Base-by-base conservation (phyloP, 208 protist species). In the Trypanosoma boissoni region DNA sequence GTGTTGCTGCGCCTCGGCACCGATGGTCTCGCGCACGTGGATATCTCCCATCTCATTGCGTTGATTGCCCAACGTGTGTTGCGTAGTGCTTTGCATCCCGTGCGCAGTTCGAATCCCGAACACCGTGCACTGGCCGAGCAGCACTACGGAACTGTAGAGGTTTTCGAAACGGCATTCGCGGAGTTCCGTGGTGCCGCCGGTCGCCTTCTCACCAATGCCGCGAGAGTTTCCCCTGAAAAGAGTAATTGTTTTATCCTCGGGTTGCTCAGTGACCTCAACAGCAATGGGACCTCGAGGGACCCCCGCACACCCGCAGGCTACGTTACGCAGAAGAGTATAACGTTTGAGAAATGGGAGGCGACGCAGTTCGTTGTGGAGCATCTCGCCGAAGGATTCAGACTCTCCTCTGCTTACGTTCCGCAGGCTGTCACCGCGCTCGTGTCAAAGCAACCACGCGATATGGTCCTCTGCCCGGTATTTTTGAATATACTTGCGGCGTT, bases 401-500 rank as follows among this genome's bases (percentile, higher is more conserved):
- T 55, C 29, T 83, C 74, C 8, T 71, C 70, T 1, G 68, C 74
- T 9, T 54, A 74, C 49, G 51, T 92, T 9, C 39, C 62, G 8
- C 58, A 78, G 23, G 75, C 76, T 50, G 82, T 89, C 44, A 46
- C 48, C 16, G 65, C 68, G 4, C 62, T 95, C 43, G 42, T 77
- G 43, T 50, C 23, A 16, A 68, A 53, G 9, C 58, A 78, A 26
- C 78, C 80, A 3, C 55, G 59, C 20, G 88, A 95, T 51, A 78
- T 82, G 45, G 88, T 95, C 54, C 64, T 95, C 37, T 70, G 46
- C n/a, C 88, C 88, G 12, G 48, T 86, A 14, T 95, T 67, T 59
- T 74, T 92, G 34, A 91, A 95, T 64, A 90, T 95, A 79, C 62
- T 92, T 9, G 75, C 75, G 37, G 62, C 58, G 46, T 91, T 95